These are phyloP conservation scores for Fusarium metavorans DNA, from an alignment of 2,329 filamentous ascomycete species.

Conservation along the genomic window DNA sequence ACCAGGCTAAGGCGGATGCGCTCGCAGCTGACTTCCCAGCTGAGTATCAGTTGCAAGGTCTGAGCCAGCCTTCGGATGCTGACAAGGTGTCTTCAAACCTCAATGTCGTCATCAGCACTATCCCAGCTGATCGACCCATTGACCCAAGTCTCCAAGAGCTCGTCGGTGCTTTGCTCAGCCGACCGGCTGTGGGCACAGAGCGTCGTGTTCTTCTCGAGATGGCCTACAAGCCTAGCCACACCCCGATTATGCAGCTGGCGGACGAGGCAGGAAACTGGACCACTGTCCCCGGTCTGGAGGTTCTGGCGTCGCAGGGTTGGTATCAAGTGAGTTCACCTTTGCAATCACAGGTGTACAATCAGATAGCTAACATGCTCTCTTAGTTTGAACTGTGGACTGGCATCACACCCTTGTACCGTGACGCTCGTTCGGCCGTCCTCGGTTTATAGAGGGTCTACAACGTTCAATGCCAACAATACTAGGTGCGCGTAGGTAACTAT, in stretches of 20 bases:
- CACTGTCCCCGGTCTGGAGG: slow-evolving; percentile 88
- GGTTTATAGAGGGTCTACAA: slow-evolving; percentile 40
- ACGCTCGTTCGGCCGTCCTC: slow-evolving; percentile 73
- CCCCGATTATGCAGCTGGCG: slow-evolving; percentile 86
- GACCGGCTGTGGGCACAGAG: slow-evolving; percentile 50
- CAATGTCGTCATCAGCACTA: slow-evolving; percentile 85
- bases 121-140: slow-evolving; percentile 88
- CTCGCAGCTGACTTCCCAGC: slow-evolving; percentile 80
- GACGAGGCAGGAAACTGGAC: slow-evolving; percentile 78
- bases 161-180: slow-evolving; percentile 66
- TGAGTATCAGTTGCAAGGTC: slow-evolving; percentile 76
- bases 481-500: slow-evolving; percentile 1
- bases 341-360: background rate
- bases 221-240: slow-evolving; percentile 92
- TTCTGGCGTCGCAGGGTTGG: slow-evolving; percentile 88
- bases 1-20: slow-evolving; percentile 72
- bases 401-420: slow-evolving; percentile 78
- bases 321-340: slow-evolving; percentile 74
- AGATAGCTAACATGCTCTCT: slow-evolving; percentile 30
- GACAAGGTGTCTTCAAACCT: slow-evolving; percentile 61
- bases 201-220: slow-evolving; percentile 84
- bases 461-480: slow-evolving; percentile 1
- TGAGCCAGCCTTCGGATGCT: slow-evolving; percentile 64
- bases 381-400: slow-evolving; percentile 88
- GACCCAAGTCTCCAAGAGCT: slow-evolving; percentile 77